phyloP scores from a whole-genome alignment of 768 basidiomycete species.

The Tylopilus rubrobrunneus region DNA sequence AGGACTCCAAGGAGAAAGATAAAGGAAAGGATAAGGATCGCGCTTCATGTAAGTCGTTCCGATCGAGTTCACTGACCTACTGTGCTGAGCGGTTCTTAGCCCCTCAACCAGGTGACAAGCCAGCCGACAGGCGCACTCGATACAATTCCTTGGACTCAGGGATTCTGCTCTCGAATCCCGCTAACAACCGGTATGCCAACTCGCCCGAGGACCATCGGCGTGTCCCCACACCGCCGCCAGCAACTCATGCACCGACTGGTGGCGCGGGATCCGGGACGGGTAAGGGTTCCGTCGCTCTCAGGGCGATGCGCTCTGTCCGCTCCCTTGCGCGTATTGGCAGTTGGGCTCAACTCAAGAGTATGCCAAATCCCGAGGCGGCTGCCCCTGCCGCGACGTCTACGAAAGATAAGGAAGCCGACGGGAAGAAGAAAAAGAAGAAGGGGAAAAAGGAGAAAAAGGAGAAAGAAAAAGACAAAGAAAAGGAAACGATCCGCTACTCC shows the following conservation, averaged over 20 bases:
- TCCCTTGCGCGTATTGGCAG: slow-evolving; percentile 69
- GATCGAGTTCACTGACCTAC: neutral
- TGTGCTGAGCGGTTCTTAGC: slow-evolving; percentile 31
- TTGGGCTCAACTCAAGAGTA: slow-evolving; percentile 58
- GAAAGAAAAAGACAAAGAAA: slow-evolving; percentile 31
- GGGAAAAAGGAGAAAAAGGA: slow-evolving; percentile 35
- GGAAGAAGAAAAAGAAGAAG: slow-evolving; percentile 37
- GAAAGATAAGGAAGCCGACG: slow-evolving; percentile 29
- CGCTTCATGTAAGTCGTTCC: slow-evolving; percentile 27
- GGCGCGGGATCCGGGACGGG: slow-evolving; percentile 20
- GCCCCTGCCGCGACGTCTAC: slow-evolving; percentile 24
- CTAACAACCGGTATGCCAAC: slow-evolving; percentile 12
- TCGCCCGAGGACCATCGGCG: slow-evolving; percentile 10
- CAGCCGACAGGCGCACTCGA: slow-evolving; percentile 40
- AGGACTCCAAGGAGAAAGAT: slow-evolving; percentile 65
- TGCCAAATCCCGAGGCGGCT: slow-evolving; percentile 28
- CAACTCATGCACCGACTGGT: slow-evolving; percentile 37
- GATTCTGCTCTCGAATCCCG: slow-evolving; percentile 30
- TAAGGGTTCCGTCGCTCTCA: slow-evolving; percentile 66
- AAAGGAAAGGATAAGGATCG: slow-evolving; percentile 37
- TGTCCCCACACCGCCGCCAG: slow-evolving; percentile 25
- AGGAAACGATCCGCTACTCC: slow-evolving; percentile 42
- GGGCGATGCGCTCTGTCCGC: slow-evolving; percentile 74
- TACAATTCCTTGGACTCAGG: slow-evolving; percentile 63
- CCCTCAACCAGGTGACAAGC: slow-evolving; percentile 39